phyloP scores from a whole-genome alignment of 805 yeast species.

The Schwanniomyces yamadae region DNA sequence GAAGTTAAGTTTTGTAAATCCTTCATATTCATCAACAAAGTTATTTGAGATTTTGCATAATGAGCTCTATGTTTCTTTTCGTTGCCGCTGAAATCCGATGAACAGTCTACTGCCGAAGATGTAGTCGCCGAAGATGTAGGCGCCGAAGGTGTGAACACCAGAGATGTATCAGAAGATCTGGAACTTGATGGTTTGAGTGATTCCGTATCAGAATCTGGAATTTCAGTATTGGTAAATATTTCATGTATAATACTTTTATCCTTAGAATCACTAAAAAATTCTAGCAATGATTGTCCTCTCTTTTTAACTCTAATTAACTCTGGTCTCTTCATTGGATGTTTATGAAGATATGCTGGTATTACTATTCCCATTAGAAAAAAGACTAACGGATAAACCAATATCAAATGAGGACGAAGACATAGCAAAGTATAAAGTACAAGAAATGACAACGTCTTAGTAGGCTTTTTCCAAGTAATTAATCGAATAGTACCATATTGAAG shows the following conservation, averaged over 20 bases:
- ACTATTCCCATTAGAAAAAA: conserved; percentile 55
- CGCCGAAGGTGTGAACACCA: background rate
- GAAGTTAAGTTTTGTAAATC: conserved; percentile 70
- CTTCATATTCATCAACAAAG: conserved; percentile 60
- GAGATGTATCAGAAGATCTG: conserved; percentile 6
- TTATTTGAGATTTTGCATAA: conserved; percentile 34
- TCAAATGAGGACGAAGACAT: conserved; percentile 69
- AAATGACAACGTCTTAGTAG: conserved; percentile 62
- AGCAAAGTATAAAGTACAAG: conserved; percentile 62
- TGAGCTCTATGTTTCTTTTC: conserved; percentile 14
- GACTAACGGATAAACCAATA: conserved; percentile 62
- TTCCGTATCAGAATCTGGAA: conserved; percentile 10
- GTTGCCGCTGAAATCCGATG: background rate
- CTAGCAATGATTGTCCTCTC: conserved; percentile 56
- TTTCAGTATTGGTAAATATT: conserved; percentile 21
- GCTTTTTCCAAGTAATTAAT: conserved; percentile 71
- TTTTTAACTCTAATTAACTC: conserved; percentile 44
- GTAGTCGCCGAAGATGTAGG: conserved; percentile 5
- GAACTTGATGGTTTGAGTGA: conserved; percentile 6
- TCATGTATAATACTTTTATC: conserved; percentile 36
- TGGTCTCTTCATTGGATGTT: conserved; percentile 61
- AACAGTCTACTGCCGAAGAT: background rate
- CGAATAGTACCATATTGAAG: conserved; percentile 61
- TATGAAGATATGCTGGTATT: conserved; percentile 65
- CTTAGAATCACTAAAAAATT: conserved; percentile 30